Base-by-base conservation (phyloP, 2,329 filamentous ascomycete species). In the Lecanicillium sp. region DNA sequence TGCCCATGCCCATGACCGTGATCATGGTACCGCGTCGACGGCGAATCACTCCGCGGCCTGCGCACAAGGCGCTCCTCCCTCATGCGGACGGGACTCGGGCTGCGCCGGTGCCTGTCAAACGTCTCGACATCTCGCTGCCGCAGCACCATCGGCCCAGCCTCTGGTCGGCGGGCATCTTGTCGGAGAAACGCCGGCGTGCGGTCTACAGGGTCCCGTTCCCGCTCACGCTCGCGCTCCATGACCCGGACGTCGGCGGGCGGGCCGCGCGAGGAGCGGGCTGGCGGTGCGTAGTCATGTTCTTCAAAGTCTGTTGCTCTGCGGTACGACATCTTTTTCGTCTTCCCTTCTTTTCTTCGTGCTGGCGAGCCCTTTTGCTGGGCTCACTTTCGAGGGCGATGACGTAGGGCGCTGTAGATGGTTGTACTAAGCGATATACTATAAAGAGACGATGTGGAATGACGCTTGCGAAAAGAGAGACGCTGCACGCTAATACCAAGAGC, bases 51-150 rank as follows among this genome's bases (percentile, higher is more conserved):
- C 43, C 66, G 58, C 17, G 62, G 57, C 29, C 67, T 58, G 37
- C 61, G 55, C 14, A 70, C 49, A 36, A 67, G 51, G 30, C 68
- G 64, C 46, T 63, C 57, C 48, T 71, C 65, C 22, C 63, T 11
- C 12, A n/a, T 18, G 12, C 14, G 8, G 7, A 58, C 33, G 63
- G 53, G 61, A 14, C 62, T 44, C 9, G 59, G 53, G 36, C 52
- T 58, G 15, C 64, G 69, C 37, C 64, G 66, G 38, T 64, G 63
- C 37, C 71, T 61, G 52, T 76, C 71, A 43, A 71, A 51, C 1
- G 68, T 73, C 58, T 77, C 73, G 36, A 75, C 62, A 40, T 77
- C 71, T 33, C 72, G 65, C 47, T 70, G 60, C 37, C 73, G 68
- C 34, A 78, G 62, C 14, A 78, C 73, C 50, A 78, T 55, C 28